These are phyloP conservation scores for Curvularia sp. DNA, from an alignment of 2,329 filamentous ascomycete species.

Conservation along the genomic window DNA sequence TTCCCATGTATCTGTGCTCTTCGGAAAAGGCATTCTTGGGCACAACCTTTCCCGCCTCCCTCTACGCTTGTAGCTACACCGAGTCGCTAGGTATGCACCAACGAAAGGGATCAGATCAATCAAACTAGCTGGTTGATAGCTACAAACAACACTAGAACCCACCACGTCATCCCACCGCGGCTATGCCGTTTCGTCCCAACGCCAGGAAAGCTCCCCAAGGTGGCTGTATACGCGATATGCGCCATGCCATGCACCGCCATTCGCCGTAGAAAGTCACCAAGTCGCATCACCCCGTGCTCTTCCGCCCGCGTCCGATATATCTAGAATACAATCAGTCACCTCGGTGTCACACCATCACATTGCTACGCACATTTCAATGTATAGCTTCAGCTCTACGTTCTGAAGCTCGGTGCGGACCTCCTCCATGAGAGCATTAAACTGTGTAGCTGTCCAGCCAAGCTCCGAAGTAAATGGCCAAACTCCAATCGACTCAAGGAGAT, in stretches of 20 bases:
- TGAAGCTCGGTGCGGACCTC: constrained; percentile 40
- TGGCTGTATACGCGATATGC: not conserved
- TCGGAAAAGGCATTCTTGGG: not conserved
- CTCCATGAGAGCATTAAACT: constrained; percentile 39
- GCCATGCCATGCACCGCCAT: not conserved
- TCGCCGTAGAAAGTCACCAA: not conserved
- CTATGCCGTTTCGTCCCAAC: not conserved
- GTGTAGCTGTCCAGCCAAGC: constrained; percentile 41
- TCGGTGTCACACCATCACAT: not conserved
- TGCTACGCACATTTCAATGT: constrained; percentile 46
- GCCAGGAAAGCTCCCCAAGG: no score
- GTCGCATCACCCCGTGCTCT: constrained; percentile 28
- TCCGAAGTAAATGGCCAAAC: constrained; percentile 48
- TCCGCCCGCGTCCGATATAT: constrained; percentile 45
- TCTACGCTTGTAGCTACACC: not conserved
- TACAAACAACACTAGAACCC: not conserved
- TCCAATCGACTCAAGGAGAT: constrained; percentile 48
- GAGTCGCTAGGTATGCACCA: not conserved
- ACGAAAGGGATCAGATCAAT: not conserved
- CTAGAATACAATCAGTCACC: constrained; percentile 26
- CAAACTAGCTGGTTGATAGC: not conserved
- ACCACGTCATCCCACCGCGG: not conserved
- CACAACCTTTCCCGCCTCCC: not conserved
- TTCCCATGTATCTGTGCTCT: not conserved
- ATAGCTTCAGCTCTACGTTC: constrained; percentile 42